A percentile compares a stretch with the other conserved stretches of the same genome.
These are phyloP conservation scores for Helotiales sp. DNA, from an alignment of 2,329 filamentous ascomycete species.

Conservation along the genomic window DNA sequence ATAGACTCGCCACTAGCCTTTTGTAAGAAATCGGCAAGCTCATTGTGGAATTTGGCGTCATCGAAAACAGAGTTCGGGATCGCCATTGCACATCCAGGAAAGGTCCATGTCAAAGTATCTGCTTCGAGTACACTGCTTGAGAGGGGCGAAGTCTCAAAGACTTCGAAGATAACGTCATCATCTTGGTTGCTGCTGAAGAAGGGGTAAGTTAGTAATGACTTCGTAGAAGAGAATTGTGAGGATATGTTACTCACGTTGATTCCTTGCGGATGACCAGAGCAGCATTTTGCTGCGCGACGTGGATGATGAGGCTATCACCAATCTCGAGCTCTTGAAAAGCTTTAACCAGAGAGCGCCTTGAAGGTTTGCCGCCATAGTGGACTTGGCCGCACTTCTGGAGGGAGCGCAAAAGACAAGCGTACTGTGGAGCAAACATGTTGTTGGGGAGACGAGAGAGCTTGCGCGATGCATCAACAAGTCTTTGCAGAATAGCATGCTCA, in stretches of 20 bases:
- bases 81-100: constrained; percentile 54
- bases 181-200: constrained; percentile 14
- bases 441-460: neutral
- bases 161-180: constrained; percentile 51
- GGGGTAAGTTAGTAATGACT: neutral
- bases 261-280: constrained; percentile 43
- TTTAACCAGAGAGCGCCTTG: constrained; percentile 28
- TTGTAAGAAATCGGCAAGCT: constrained; percentile 53
- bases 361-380: constrained; percentile 19
- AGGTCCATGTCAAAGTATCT: constrained; percentile 57
- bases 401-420: constrained; percentile 13
- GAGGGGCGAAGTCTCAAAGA: constrained; percentile 58
- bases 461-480: constrained; percentile 9
- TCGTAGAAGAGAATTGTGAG: constrained; percentile 12
- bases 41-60: constrained; percentile 45
- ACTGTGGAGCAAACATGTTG: neutral
- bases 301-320: constrained; percentile 41
- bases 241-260: too few relatives aligned
- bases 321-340: constrained; percentile 33
- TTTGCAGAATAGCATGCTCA: constrained; percentile 8
- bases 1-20: constrained; percentile 54
- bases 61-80: constrained; percentile 43
- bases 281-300: constrained; percentile 50
- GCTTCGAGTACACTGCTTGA: constrained; percentile 53
- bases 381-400: constrained; percentile 11